phyloP scores from a whole-genome alignment of 805 yeast species.

The Scheffersomyces coipomensis region DNA sequence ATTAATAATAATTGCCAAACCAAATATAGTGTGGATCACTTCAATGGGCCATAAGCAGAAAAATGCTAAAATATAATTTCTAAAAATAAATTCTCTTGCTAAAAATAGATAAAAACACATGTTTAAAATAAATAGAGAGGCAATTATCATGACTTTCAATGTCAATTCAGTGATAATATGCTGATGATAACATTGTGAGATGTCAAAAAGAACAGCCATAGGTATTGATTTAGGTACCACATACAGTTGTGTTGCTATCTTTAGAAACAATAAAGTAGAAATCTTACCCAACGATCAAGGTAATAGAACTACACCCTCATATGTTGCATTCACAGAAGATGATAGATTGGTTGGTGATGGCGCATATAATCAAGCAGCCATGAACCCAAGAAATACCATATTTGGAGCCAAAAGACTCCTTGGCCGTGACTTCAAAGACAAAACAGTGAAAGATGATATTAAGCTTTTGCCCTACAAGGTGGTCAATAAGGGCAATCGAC shows the following conservation, averaged over 20 bases:
- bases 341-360: constrained; percentile 96
- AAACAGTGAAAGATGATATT: constrained; percentile 71
- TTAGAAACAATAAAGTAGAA: constrained; percentile 76
- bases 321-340: constrained; percentile 90
- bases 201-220: too few species aligned
- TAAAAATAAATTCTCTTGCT: too few species aligned
- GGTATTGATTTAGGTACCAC: constrained; percentile 69
- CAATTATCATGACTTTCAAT: too few species aligned
- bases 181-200: too few species aligned
- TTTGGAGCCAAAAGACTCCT: constrained; percentile 94
- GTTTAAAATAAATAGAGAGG: too few species aligned
- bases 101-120: too few species aligned
- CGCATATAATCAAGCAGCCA: constrained; percentile 96
- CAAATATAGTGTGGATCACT: too few species aligned
- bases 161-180: too few species aligned
- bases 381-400: constrained; percentile 89
- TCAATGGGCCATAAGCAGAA: too few species aligned
- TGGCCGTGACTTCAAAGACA: constrained; percentile 74
- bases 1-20: too few species aligned
- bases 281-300: constrained; percentile 96
- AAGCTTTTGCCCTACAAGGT: constrained; percentile 89
- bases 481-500: constrained; percentile 75
- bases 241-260: constrained; percentile 86
- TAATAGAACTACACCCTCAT: constrained; percentile 95
- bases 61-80: too few species aligned